phyloP scores from a whole-genome alignment of 2,329 filamentous ascomycete species.

The Fusarium sp. region DNA sequence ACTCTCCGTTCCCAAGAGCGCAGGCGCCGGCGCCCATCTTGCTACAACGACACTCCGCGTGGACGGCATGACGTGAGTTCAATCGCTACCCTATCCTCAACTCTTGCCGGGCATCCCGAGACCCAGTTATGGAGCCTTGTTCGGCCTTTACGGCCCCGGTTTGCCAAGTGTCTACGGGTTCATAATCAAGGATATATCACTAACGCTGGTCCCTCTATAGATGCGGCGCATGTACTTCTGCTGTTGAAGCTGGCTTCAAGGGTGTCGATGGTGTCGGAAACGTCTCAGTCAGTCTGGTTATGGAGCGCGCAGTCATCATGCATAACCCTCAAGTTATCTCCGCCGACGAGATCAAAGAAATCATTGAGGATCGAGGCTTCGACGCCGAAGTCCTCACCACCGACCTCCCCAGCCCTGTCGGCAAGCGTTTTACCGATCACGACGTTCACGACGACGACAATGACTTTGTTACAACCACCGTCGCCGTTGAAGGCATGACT shows the following conservation, averaged over 20 bases:
- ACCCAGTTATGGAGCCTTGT: constrained; percentile 17
- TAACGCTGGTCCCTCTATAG: constrained; percentile 63
- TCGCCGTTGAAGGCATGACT: constrained; percentile 90
- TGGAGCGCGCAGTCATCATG: constrained; percentile 94
- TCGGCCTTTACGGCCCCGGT: constrained; percentile 7
- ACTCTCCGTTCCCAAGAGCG: constrained; percentile 52
- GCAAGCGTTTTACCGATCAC: constrained; percentile 56
- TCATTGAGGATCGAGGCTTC: constrained; percentile 93
- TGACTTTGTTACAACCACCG: constrained; percentile 75
- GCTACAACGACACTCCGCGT: constrained; percentile 93
- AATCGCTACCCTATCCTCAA: constrained; percentile 17
- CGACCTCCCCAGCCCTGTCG: constrained; percentile 74
- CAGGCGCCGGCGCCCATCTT: constrained; percentile 70
- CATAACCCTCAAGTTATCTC: constrained; percentile 84
- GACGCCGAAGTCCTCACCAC: constrained; percentile 91
- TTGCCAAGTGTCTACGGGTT: constrained; percentile 6
- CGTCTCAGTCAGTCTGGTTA: constrained; percentile 93
- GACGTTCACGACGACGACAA: constrained; percentile 58
- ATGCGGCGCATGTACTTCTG: constrained; percentile 94
- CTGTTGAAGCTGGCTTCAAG: constrained; percentile 94
- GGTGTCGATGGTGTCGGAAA: constrained; percentile 84
- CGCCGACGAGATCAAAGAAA: constrained; percentile 83
- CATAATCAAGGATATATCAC: constrained; percentile 39
- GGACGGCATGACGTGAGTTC: constrained; percentile 83
- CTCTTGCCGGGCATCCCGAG: constrained; percentile 37